phyloP scores from a whole-genome alignment of 441 rosid species.

The Pelargonium citronellum region DNA sequence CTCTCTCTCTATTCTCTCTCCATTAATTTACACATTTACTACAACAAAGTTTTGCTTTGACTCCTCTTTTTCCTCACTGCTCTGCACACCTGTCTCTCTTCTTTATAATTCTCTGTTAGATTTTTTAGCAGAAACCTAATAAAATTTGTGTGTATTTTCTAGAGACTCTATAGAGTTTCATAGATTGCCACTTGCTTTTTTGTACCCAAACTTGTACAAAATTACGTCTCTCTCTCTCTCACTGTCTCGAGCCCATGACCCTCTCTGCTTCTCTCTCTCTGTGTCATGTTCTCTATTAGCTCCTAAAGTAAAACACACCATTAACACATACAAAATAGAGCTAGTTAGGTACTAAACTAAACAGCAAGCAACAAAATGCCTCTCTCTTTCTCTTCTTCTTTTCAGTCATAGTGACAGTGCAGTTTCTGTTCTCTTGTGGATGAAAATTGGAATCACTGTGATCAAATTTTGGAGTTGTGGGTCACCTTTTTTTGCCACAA shows the following conservation, averaged over 20 bases:
- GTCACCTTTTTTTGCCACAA: constrained; percentile 3
- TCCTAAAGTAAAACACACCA: neutral
- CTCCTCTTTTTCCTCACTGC: constrained; percentile 43
- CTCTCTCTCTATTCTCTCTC: constrained; percentile 16
- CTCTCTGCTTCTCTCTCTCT: constrained; percentile 11
- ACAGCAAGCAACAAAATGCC: too few relatives aligned
- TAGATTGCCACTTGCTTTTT: constrained; percentile 10
- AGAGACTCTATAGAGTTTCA: neutral
- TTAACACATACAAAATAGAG: neutral
- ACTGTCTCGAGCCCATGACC: constrained; percentile 52
- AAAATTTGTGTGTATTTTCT: neutral
- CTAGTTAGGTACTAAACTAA: neutral
- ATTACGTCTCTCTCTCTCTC: constrained; percentile 30
- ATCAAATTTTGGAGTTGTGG: neutral
- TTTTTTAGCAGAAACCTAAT: constrained; percentile 12
- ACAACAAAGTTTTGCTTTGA: constrained; percentile 25
- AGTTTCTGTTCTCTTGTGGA: too few relatives aligned
- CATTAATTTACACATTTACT: constrained; percentile 19
- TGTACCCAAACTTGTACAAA: constrained; percentile 16
- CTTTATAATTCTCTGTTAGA: constrained; percentile 18
- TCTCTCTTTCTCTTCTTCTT: too few relatives aligned
- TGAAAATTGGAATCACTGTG: too few relatives aligned
- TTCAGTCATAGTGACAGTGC: too few relatives aligned
- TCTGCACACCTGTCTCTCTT: constrained; percentile 20
- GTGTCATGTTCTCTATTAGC: neutral